phyloP scores from a whole-genome alignment of 441 rosid genomes.

The Bruguiera hainesii region DNA sequence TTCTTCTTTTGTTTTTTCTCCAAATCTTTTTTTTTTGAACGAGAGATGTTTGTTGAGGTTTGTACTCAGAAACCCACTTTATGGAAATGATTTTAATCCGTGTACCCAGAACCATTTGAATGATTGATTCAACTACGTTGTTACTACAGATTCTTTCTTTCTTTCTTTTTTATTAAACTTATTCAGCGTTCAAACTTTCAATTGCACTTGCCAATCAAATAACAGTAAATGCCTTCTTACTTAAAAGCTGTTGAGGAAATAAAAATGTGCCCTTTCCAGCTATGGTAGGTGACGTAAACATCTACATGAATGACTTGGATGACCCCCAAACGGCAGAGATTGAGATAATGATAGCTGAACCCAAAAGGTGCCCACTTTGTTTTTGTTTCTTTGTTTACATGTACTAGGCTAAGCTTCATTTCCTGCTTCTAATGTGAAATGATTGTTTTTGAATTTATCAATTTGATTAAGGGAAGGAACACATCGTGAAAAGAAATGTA shows the following conservation, averaged over 20 bases:
- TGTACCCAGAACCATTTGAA: too few species aligned
- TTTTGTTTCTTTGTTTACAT: too few species aligned
- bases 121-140: background rate
- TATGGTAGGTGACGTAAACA: slow-evolving; percentile 89
- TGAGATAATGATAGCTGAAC: slow-evolving; percentile 93
- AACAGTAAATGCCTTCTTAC: background rate
- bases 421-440: too few species aligned
- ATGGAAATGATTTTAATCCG: too few species aligned
- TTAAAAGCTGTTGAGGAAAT: background rate
- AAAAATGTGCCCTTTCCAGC: slow-evolving; percentile 39
- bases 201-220: background rate
- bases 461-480: too few species aligned
- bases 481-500: too few species aligned
- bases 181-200: background rate
- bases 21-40: background rate
- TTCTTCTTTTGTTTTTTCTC: background rate
- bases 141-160: background rate
- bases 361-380: slow-evolving; percentile 46
- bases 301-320: slow-evolving; percentile 90
- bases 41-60: background rate
- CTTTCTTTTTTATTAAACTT: too few species aligned
- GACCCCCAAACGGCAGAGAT: slow-evolving; percentile 73
- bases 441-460: too few species aligned
- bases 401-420: too few species aligned
- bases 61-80: too few species aligned